Percentiles rank a stretch among this genome's conserved stretches.
phyloP scores from a whole-genome alignment of 495 filamentous ascomycete species.

The Aspergillus homomorphus region DNA sequence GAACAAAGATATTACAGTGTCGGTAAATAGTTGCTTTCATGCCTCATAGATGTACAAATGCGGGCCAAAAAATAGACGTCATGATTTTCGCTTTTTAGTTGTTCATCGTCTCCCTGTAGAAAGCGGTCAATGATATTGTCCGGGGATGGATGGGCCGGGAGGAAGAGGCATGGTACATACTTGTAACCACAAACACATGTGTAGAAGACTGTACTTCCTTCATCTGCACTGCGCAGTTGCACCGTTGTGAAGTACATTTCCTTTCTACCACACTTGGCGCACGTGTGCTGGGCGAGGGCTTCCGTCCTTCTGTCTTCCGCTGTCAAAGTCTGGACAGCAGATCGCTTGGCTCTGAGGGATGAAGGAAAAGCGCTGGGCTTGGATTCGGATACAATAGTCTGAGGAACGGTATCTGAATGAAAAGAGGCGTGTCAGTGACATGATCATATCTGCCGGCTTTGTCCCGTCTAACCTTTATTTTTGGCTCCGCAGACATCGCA shows the following conservation, averaged over 20 bases:
- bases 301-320: slow-evolving; percentile 75
- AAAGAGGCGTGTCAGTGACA: slow-evolving; percentile 5
- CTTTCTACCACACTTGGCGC: slow-evolving; percentile 73
- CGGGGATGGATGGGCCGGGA: slow-evolving; percentile 2
- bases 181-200: slow-evolving; percentile 81
- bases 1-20: slow-evolving; percentile 24
- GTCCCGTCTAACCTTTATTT: slow-evolving; percentile 64
- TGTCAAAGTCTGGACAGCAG: slow-evolving; percentile 78
- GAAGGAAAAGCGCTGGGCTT: slow-evolving; percentile 88
- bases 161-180: slow-evolving; percentile 46
- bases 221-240: slow-evolving; percentile 89
- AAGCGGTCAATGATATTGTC: slow-evolving; percentile 28
- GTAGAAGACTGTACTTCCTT: slow-evolving; percentile 89
- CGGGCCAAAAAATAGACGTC: slow-evolving; percentile 17
- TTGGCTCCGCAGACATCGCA: slow-evolving; percentile 83
- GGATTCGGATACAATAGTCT: slow-evolving; percentile 74
- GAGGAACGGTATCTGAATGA: slow-evolving; percentile 70
- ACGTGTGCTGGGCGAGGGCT: slow-evolving; percentile 66
- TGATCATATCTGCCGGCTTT: slow-evolving; percentile 6
- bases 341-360: slow-evolving; percentile 74
- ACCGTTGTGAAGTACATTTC: slow-evolving; percentile 83
- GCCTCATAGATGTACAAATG: slow-evolving; percentile 24
- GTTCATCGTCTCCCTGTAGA: slow-evolving; percentile 39
- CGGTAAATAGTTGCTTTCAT: slow-evolving; percentile 24
- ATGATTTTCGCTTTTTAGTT: slow-evolving; percentile 30